Base-by-base conservation (phyloP, 306 rosid species). In the Inga laurina region DNA sequence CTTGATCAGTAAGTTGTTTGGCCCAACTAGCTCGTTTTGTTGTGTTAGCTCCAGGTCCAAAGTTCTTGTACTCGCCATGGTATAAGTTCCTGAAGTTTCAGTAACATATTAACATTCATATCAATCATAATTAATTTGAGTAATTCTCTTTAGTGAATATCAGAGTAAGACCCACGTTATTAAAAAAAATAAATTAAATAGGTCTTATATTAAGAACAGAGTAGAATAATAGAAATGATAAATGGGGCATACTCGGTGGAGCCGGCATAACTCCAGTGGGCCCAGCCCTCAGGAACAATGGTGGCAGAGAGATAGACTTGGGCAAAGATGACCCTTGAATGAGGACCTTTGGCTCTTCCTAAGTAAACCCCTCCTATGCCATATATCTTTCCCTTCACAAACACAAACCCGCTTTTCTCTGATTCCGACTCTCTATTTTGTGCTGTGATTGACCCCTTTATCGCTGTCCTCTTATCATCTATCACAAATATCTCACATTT, bases 21-120 rank as follows among this genome's bases (percentile, higher is more conserved):
- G 88, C 30, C 96, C 96, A 90, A 6, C 81, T 74, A 66, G 85
- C 92, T 1, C 93, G 88, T 8, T 45, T 4, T 4, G 24, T 45
- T 3, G 83, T 1, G 16, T 18, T 65, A 3, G 93, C 16, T 57
- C 93, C 91, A 21, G 92, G 95, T 22, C 90, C 93, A 45, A 68
- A 77, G 84, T 86, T 84, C 14, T 87, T 73, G 81, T 87, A 88
- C 84, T 92, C 95, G 10, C 82, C 93, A 22, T 88, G 92, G 84
- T 12, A 90, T 43, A 88, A 54, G 37, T 84, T 81, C 4, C 93
- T 56, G 87, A 46, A 80, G 18, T 59, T 78, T 66, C 39, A 30
- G 16, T 12, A 2, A 15, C 34, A 34, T 66, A 65, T 56, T 56
- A 49, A 49, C 16, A 49, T 49, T 49, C 19, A 39, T 7, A 39